Evolutionary conservation across 1,139 yeast genomes (phyloP).

Genomic region (Scheffersomyces quercinus): DNA sequence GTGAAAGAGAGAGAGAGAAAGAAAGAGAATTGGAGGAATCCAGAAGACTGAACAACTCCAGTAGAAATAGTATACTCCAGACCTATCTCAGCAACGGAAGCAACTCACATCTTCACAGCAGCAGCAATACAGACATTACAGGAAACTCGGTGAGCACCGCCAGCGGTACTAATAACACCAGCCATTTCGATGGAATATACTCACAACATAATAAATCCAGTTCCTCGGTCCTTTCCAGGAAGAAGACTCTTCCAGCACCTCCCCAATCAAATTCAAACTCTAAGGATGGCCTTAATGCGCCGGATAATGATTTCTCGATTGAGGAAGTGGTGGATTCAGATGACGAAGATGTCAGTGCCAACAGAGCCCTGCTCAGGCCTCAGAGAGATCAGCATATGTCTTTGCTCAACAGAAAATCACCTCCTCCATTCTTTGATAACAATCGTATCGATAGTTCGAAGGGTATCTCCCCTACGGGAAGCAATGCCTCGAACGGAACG

Average conservation of each 20-base stretch:
- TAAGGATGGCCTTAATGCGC: neutral
- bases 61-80: constrained; percentile 13
- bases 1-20: constrained; percentile 3
- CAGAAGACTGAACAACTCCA: constrained; percentile 4
- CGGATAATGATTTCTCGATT: constrained; percentile 33
- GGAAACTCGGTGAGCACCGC: neutral
- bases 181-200: neutral
- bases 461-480: too few species aligned
- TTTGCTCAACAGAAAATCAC: constrained; percentile 4
- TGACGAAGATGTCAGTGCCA: constrained; percentile 25
- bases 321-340: constrained; percentile 43
- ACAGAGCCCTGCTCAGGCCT: constrained; percentile 7
- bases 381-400: constrained; percentile 3
- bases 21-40: neutral
- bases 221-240: constrained; percentile 13
- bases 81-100: constrained; percentile 12
- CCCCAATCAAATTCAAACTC: constrained; percentile 1
- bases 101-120: constrained; percentile 4
- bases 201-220: constrained; percentile 1
- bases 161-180: constrained; percentile 23
- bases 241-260: constrained; percentile 14
- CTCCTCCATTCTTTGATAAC: constrained; percentile 4
- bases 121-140: neutral
- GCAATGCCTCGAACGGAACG: too few species aligned
- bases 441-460: neutral